Percentiles rank a stretch among this genome's conserved stretches.
Evolutionary conservation across 2,329 filamentous ascomycete species (phyloP).

Genomic region (Alternaria sp.): DNA sequence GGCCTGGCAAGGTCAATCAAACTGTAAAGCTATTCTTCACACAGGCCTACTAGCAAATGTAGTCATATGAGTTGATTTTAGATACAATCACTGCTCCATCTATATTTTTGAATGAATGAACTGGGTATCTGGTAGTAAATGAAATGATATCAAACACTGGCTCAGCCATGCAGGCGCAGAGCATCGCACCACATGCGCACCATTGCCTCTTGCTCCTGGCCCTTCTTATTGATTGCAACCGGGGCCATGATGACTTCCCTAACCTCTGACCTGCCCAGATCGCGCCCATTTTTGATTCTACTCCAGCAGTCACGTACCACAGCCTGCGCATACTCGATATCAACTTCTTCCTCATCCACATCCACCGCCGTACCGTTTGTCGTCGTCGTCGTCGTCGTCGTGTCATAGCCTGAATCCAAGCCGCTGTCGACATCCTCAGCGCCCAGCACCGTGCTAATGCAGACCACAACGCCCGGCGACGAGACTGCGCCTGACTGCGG

Average conservation of each 20-base stretch:
- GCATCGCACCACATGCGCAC: conserved; percentile 49
- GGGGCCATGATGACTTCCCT: conserved; percentile 41
- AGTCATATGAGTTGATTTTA: neutral
- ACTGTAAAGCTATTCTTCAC: conserved; percentile 7
- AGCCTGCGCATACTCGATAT: conserved; percentile 37
- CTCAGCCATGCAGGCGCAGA: conserved; percentile 40
- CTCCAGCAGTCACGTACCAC: conserved; percentile 40
- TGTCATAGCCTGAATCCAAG: neutral
- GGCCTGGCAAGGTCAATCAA: conserved; percentile 13
- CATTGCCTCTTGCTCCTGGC: conserved; percentile 30
- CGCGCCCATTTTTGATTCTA: conserved; percentile 31
- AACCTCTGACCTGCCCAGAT: conserved; percentile 38
- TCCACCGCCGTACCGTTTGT: conserved; percentile 9
- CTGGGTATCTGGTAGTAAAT: conserved; percentile 5
- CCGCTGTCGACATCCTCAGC: conserved; percentile 18
- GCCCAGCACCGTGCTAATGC: conserved; percentile 33
- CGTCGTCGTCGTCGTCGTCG: neutral
- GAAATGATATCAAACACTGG: neutral
- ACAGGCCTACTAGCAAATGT: neutral
- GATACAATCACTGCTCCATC: no score
- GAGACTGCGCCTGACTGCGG: conserved; percentile 24
- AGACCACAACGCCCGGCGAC: conserved; percentile 43
- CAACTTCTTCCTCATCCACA: conserved; percentile 19
- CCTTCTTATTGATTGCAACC: conserved; percentile 7
- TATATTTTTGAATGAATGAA: neutral